phyloP scores from a whole-genome alignment of 306 rosid species.

The Sicyos edulis region DNA sequence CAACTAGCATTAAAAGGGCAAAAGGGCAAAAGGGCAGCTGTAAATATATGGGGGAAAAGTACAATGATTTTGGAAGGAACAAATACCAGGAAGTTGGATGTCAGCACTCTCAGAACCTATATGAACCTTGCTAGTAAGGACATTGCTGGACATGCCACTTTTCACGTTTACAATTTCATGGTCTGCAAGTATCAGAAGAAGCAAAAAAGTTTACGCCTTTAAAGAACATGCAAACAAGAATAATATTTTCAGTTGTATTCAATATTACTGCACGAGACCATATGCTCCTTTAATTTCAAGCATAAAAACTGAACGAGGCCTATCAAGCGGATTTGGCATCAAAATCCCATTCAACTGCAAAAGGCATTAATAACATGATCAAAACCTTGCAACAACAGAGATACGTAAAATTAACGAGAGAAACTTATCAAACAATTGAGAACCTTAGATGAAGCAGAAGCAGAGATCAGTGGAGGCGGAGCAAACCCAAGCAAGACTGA shows the following conservation, averaged over 20 bases:
- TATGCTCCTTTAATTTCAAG: slow-evolving; percentile 65
- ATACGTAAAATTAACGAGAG: slow-evolving; percentile 11
- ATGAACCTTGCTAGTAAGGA: slow-evolving; percentile 33
- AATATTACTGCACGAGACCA: slow-evolving; percentile 38
- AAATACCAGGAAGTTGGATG: slow-evolving; percentile 67
- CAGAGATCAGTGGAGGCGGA: slow-evolving; percentile 63
- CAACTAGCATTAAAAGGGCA: slow-evolving; percentile 9
- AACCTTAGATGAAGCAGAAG: slow-evolving; percentile 78
- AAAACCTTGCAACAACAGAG: slow-evolving; percentile 15
- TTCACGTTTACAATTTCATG: slow-evolving; percentile 36
- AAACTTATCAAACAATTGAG: slow-evolving; percentile 22
- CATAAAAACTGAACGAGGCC: slow-evolving; percentile 75
- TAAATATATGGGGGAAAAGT: background rate
- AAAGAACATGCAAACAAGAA: background rate
- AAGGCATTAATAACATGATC: slow-evolving; percentile 23
- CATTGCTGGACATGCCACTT: slow-evolving; percentile 39
- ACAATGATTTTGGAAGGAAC: slow-evolving; percentile 4
- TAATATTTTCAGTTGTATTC: slow-evolving; percentile 4
- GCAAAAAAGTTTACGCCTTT: background rate
- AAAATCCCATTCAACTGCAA: slow-evolving; percentile 79
- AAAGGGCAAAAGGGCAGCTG: background rate
- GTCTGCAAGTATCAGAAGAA: slow-evolving; percentile 41
- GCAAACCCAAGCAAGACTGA: slow-evolving; percentile 85
- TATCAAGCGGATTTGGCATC: slow-evolving; percentile 77
- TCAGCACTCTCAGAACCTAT: slow-evolving; percentile 47